Evolutionary conservation across 1,139 yeast species (phyloP).

Genomic region (Pichia sp.): DNA sequence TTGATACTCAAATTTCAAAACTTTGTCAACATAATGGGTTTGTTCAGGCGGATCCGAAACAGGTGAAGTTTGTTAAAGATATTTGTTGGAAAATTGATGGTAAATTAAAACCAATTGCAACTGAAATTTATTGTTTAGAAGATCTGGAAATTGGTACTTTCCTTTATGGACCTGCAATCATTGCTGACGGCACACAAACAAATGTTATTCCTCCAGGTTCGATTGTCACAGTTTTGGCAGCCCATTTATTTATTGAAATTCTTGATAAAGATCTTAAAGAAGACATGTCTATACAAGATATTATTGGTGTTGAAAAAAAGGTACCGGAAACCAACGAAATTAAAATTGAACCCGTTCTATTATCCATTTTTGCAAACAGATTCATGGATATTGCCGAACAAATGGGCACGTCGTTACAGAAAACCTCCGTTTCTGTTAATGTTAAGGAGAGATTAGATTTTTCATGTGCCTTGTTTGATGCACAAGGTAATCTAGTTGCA

Average conservation of each 20-base stretch:
- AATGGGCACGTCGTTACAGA: slow-evolving; percentile 58
- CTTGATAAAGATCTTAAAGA: background rate
- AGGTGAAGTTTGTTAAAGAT: slow-evolving; percentile 18
- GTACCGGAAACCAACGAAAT: slow-evolving; percentile 10
- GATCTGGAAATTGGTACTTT: slow-evolving; percentile 44
- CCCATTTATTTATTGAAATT: slow-evolving; percentile 35
- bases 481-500: slow-evolving; percentile 51
- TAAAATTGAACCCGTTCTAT: slow-evolving; percentile 44
- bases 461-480: slow-evolving; percentile 56
- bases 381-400: slow-evolving; percentile 63
- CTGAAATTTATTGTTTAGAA: slow-evolving; percentile 27
- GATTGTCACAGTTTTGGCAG: slow-evolving; percentile 53
- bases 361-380: slow-evolving; percentile 55
- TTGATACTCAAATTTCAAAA: slow-evolving; percentile 25
- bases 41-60: slow-evolving; percentile 15
- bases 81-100: slow-evolving; percentile 22
- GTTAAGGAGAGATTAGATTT: slow-evolving; percentile 57
- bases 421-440: slow-evolving; percentile 54
- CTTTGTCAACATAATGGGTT: slow-evolving; percentile 14
- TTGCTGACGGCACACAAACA: slow-evolving; percentile 84
- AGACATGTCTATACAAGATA: background rate
- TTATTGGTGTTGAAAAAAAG: background rate
- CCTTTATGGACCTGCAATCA: slow-evolving; percentile 71
- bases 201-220: slow-evolving; percentile 70
- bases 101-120: slow-evolving; percentile 12